Evolutionary conservation across 2,329 filamentous ascomycete genomes (phyloP).

Genomic region (Pseudofabraea citricarpa): DNA sequence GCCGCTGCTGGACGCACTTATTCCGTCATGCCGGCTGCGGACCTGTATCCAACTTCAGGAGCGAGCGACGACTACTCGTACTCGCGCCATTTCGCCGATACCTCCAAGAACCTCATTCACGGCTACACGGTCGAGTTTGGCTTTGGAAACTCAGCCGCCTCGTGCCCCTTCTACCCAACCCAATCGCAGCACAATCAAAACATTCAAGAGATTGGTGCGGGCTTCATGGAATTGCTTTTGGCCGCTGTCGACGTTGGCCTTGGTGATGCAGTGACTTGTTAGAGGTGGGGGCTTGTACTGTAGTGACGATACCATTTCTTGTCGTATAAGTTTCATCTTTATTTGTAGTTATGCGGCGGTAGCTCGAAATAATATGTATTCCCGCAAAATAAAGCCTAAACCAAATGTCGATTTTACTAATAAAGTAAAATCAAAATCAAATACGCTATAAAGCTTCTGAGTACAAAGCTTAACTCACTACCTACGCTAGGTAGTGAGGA

Average conservation of each 20-base stretch:
- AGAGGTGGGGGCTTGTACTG: not conserved
- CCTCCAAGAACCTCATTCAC: constrained; percentile 33
- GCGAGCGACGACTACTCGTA: constrained; percentile 43
- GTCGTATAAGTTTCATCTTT: no score
- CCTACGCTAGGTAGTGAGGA: no score
- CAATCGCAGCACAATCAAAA: constrained; percentile 36
- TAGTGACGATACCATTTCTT: no score
- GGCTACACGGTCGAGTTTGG: constrained; percentile 46
- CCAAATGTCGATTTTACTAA: no score
- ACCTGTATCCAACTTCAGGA: constrained; percentile 42
- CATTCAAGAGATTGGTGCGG: constrained; percentile 39
- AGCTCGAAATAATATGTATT: no score
- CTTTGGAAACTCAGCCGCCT: constrained; percentile 26
- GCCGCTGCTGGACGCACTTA: constrained; percentile 33
- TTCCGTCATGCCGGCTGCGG: constrained; percentile 32
- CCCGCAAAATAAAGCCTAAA: no score
- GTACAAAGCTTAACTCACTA: no score
- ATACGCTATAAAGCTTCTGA: no score
- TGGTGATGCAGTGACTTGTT: constrained; percentile 10
- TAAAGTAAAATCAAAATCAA: no score
- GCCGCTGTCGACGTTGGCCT: constrained; percentile 21
- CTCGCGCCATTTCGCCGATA: constrained; percentile 36
- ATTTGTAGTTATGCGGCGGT: no score
- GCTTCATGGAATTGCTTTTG: constrained; percentile 42
- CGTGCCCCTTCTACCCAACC: constrained; percentile 42